A percentile compares a stretch with the other conserved stretches of the same genome.
Evolutionary conservation across 176 grass and related monocot genomes (phyloP).

Genomic region (Oryza australiensis): DNA sequence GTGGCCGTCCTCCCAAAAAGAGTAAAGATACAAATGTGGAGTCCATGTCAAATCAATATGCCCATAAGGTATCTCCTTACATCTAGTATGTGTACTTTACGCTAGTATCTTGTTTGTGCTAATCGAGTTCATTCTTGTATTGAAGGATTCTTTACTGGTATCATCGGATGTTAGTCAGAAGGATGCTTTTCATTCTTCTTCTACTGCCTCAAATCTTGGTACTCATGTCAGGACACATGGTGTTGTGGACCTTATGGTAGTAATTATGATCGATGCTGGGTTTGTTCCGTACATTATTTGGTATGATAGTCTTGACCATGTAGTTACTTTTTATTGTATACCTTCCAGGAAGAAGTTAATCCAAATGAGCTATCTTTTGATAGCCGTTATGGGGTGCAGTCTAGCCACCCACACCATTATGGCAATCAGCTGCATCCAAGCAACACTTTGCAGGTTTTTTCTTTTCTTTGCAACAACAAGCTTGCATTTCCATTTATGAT

Average conservation of each 20-base stretch:
- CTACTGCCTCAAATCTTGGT: constrained; percentile 67
- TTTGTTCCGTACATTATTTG: not conserved
- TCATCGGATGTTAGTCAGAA: constrained; percentile 50
- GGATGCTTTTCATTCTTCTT: constrained; percentile 58
- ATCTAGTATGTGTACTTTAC: not conserved
- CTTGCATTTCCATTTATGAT: constrained; percentile 19
- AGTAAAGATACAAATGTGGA: constrained; percentile 61
- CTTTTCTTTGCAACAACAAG: constrained; percentile 4
- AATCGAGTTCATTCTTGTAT: constrained; percentile 10
- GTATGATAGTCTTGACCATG: not conserved
- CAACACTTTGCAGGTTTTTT: constrained; percentile 62
- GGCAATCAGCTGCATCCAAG: constrained; percentile 53
- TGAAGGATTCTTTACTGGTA: constrained; percentile 53
- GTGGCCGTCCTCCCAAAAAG: constrained; percentile 76
- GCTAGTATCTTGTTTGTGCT: constrained; percentile 8
- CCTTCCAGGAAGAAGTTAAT: constrained; percentile 71
- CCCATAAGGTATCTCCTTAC: constrained; percentile 32
- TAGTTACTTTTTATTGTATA: constrained; percentile 25
- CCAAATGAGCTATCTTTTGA: constrained; percentile 72
- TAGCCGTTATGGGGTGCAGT: constrained; percentile 58
- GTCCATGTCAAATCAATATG: constrained; percentile 46
- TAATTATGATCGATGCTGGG: constrained; percentile 12
- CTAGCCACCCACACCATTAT: constrained; percentile 52
- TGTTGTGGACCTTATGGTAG: constrained; percentile 70
- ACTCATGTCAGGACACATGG: constrained; percentile 60